Conservation (phyloP, 2,329 filamentous ascomycete species). For the Tolypocladium amazonense region DNA sequence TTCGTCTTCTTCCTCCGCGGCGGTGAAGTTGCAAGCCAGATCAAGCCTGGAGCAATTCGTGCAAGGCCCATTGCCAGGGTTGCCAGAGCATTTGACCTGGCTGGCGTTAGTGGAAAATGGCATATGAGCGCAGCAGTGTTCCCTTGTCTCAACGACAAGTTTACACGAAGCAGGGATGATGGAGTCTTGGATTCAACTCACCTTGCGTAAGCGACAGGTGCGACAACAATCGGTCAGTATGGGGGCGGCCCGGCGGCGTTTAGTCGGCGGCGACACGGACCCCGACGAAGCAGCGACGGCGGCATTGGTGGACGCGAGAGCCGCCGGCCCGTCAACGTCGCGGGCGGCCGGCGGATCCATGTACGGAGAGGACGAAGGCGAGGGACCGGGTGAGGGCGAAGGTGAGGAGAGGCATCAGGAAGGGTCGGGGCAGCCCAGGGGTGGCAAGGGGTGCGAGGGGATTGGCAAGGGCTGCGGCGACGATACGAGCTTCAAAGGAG, state of each 20-base stretch:
- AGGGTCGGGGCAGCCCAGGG: neutral
- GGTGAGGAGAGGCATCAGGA: constrained; percentile 7
- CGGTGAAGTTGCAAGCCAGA: constrained; percentile 23
- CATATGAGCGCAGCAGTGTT: neutral
- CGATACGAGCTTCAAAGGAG: neutral
- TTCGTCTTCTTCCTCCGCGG: constrained; percentile 9
- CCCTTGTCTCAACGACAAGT: neutral
- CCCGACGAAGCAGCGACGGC: constrained; percentile 2
- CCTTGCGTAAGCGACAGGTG: constrained; percentile 27
- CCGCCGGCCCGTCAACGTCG: constrained; percentile 4
- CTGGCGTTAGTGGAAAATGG: neutral
- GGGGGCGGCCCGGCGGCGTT: constrained; percentile 20
- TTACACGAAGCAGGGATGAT: neutral
- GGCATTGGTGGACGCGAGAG: constrained; percentile 1
- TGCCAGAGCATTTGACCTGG: constrained; percentile 32
- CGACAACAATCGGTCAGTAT: constrained; percentile 21
- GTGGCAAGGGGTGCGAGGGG: neutral
- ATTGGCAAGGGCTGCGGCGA: neutral
- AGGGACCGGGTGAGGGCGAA: neutral
- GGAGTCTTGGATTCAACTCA: constrained; percentile 6
- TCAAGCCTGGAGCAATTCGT: constrained; percentile 26
- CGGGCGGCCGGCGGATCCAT: constrained; percentile 6
- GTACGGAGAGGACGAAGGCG: constrained; percentile 2
- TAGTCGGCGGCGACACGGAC: constrained; percentile 12
- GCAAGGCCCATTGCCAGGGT: constrained; percentile 23